phyloP scores from a whole-genome alignment of 1,284 basidiomycete species.

The Microstroma glucosiphilum region DNA sequence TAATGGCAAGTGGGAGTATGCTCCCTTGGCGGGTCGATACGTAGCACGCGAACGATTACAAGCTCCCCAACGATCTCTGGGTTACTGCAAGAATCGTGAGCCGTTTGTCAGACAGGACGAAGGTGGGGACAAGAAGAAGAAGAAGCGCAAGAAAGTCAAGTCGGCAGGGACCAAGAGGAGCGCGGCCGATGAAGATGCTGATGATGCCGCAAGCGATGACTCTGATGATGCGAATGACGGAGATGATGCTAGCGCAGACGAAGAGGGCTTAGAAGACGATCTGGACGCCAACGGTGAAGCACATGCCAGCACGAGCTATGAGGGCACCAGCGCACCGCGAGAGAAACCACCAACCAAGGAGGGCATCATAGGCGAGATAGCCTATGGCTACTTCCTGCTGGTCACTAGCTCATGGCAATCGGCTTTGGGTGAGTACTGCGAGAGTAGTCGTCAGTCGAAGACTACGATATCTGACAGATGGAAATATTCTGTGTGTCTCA shows the following conservation, averaged over 20 bases:
- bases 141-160: background rate
- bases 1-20: conserved; percentile 19
- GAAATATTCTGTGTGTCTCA: no score
- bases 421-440: conserved; percentile 67
- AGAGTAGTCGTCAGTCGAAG: no score
- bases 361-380: conserved; percentile 62
- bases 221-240: conserved; percentile 14
- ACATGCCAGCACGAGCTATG: background rate
- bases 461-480: no score
- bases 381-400: conserved; percentile 83
- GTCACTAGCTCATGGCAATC: conserved; percentile 80
- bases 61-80: no score
- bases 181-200: conserved; percentile 7
- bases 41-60: background rate
- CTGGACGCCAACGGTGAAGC: background rate
- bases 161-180: background rate
- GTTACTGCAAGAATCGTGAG: no score
- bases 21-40: conserved; percentile 2
- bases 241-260: conserved; percentile 24
- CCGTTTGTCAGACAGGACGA: no score
- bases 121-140: no score
- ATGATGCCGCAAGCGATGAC: conserved; percentile 5
- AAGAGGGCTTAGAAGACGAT: conserved; percentile 23
- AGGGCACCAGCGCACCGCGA: conserved; percentile 14
- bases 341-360: conserved; percentile 17